Base-by-base conservation (phyloP, 2,329 filamentous ascomycete genomes). In the Sclerotinia sclerotiorum region DNA sequence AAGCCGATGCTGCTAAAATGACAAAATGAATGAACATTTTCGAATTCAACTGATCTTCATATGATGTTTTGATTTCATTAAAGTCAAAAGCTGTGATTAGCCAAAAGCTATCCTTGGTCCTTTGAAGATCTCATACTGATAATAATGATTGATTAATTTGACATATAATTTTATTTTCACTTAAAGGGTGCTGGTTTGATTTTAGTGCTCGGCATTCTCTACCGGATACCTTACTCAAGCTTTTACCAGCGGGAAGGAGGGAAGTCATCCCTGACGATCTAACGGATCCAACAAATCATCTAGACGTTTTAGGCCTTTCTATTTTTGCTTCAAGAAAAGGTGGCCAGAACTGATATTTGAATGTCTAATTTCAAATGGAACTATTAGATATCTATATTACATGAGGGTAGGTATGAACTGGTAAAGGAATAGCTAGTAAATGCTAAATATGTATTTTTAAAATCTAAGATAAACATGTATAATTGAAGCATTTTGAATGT, bases 251-350 rank as follows among this genome's bases (percentile, higher is more conserved):
- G 54, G 54, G 19, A 32, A 32, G 52, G 21, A 10, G 17, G 17
- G 57, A 27, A 60, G 29, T 32, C 24, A 60, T 32, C 57, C 57
- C 57, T 60, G 57, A 60, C 57, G 57, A 60, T 60, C 57, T 42
- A 21, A 29, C 1, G 3, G 2, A 39, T 8, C 7, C 39, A 13
- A 6, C 10, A 39, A 1, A 39, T 39, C 39, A 35, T 55, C 32
- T 32, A 54, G 27, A 55, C 52, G 21, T 32, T 55, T 32, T 13
- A n/a, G 29, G 32, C 29, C n/a, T 42, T 29, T 48, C 42, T 61
- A 32, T 61, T 48, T 46, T 48, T 15, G 17, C 32, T 32, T 48
- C 17, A 61, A 15, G 27, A 32, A 32, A 55, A 21, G 17, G 3
- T 21, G 27, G 21, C 32, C 29, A 32, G 29, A 55, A 21, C 27